Base-by-base conservation (phyloP, 176 grass and related monocot genomes). In the Avena eriantha region DNA sequence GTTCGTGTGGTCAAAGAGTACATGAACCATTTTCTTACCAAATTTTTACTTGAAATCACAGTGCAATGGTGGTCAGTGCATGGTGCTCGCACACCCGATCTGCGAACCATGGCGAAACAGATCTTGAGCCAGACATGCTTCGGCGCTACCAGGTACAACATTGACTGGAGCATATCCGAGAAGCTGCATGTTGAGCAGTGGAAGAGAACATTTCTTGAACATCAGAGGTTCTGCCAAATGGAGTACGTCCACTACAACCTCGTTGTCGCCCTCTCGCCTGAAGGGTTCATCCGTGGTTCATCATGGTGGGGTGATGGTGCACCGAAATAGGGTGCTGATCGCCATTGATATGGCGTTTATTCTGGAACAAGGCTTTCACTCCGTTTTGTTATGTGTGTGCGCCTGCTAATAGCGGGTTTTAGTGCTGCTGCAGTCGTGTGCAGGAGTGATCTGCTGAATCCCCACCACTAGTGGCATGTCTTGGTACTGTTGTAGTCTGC, bases 1-100 rank as follows among this genome's bases (percentile, higher is more conserved):
- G 67, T 60, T 68, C 58, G 55, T 69, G 77, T 92, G 74, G 77
- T 98, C 76, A 88, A 93, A 11, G 90, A 92, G 29, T 29, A 29
- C 29, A 29, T 1, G 29, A 29, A 29, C 29, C 29, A 29, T 29
- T 29, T 29, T 29, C 29, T 29, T 29, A 29, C 29, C 29, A 29
- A 29, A 29, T 29, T 0, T 29, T 29, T 29, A 29, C 29, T 29
- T 29, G 29, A 29, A 29, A 29, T 29, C 29, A 29, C 29, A 29
- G 1, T 29, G 29, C 29, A 29, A 29, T 29, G 29, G 29, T 29
- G 29, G 29, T 29, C 29, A 29, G 29, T 29, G 29, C 29, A 29
- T 29, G 29, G 29, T 29, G 29, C 29, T 29, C 29, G 29, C n/a
- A n/a, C n/a, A n/a, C 29, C 29, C 29, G 29, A 29, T 1, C 29